These are phyloP conservation scores for Penicillium rolfsii DNA, from an alignment of 2,329 filamentous ascomycete species.

Conservation along the genomic window DNA sequence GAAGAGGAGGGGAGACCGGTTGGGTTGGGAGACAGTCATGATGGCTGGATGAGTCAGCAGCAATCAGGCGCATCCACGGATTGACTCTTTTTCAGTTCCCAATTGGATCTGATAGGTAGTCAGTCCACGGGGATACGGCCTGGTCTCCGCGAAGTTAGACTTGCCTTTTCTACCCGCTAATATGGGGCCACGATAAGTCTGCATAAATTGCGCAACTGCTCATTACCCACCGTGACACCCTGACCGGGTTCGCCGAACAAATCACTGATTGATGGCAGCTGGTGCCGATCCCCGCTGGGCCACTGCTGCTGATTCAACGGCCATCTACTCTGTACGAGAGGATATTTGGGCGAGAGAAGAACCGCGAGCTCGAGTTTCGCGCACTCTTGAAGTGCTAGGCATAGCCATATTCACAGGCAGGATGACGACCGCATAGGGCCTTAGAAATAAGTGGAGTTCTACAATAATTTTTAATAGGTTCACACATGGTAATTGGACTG, in stretches of 20 bases:
- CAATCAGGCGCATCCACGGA: constrained; percentile 1
- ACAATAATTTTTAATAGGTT: too few relatives aligned
- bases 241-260: not conserved
- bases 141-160: not conserved
- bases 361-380: not conserved
- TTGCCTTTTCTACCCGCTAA: constrained; percentile 2
- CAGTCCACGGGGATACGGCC: not conserved
- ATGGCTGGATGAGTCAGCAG: constrained; percentile 22
- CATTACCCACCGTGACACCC: constrained; percentile 2
- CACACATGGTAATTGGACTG: not conserved
- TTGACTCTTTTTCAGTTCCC: not conserved
- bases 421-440: not conserved
- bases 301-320: not conserved
- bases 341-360: not conserved
- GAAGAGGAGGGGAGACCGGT: constrained; percentile 1
- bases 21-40: constrained; percentile 7
- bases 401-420: not conserved
- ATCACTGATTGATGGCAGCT: constrained; percentile 13
- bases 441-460: not conserved
- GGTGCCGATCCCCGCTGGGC: constrained; percentile 7
- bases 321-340: too few relatives aligned
- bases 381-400: not conserved
- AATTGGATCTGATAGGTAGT: too few relatives aligned
- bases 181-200: constrained; percentile 5
- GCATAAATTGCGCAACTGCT: constrained; percentile 7